These are phyloP conservation scores for Flagelloscypha sp. DNA, from an alignment of 768 basidiomycete genomes.

Conservation along the genomic window DNA sequence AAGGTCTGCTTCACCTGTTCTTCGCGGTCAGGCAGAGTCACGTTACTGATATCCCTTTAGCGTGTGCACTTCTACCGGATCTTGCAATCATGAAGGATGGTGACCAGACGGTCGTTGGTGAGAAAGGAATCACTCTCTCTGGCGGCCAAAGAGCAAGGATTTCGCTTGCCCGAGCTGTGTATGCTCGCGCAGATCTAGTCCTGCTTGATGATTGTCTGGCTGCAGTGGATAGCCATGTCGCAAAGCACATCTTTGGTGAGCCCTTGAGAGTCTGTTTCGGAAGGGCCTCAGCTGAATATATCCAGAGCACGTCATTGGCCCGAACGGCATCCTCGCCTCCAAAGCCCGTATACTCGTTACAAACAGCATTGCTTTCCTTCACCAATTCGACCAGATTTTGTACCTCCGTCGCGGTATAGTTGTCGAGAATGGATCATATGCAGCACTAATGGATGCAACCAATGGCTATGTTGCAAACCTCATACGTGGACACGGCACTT, in stretches of 20 bases:
- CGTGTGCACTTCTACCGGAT: constrained; percentile 82
- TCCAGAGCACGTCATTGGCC: constrained; percentile 78
- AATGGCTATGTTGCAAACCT: constrained; percentile 11
- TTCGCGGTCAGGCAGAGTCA: too few relatives aligned
- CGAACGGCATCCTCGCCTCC: constrained; percentile 68
- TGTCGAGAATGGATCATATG: constrained; percentile 65
- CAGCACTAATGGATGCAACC: constrained; percentile 34
- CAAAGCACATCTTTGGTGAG: constrained; percentile 75
- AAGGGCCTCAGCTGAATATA: constrained; percentile 1
- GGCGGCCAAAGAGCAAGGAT: constrained; percentile 83
- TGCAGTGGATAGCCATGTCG: constrained; percentile 81
- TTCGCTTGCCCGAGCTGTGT: constrained; percentile 81
- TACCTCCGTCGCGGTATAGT: constrained; percentile 80
- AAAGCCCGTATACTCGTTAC: constrained; percentile 85
- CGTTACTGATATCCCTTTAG: too few relatives aligned
- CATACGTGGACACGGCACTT: constrained; percentile 40
- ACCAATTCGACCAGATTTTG: constrained; percentile 64
- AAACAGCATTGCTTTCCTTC: constrained; percentile 79
- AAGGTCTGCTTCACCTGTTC: constrained; percentile 36
- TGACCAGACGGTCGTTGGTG: constrained; percentile 79
- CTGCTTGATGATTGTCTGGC: constrained; percentile 88
- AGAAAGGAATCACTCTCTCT: constrained; percentile 68
- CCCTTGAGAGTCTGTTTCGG: not conserved
- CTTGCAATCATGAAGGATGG: constrained; percentile 72
- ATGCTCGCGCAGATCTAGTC: constrained; percentile 81